Evolutionary conservation across 441 rosid genomes (phyloP), one percentile per base, ranked within the genome.

Genomic region (Eutrema salsugineum): DNA sequence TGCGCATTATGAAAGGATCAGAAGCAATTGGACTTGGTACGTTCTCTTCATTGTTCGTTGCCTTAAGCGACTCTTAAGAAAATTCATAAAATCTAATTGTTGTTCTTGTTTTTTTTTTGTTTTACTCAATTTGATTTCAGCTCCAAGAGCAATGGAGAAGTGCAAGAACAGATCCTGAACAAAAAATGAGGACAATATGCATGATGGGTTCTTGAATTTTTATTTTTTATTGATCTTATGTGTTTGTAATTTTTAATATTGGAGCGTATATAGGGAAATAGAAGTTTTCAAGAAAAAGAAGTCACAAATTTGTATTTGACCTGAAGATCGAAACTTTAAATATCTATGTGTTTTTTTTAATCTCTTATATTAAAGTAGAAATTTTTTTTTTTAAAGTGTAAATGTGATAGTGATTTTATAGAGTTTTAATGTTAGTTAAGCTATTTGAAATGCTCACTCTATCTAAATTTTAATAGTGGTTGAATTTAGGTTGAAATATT

Each of bases 131-230:
- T 63, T 70, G 50, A 17, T 54, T 79, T 68, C 87, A 92, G 98
- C 97, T 35, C 93, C 98, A 76, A 88, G 93, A 81, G 98, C 93
- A 17, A 86, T 90, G 98, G 89, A 90, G 88, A 92, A 92, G 76
- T 86, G 91, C 91, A 90, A 90, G 85, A 90, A 82, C 87, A 84
- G 90, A 82, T 66, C 73, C 82, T 90, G 80, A 88, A 81, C 14
- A 55, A 30, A 12, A 36, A 38, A 14, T 2, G 46, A 53, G 36
- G 46, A 71, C 46, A 11, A 40, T 53, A 20, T 68, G 44, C 22
- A 24, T 44, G 11, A 66, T 14, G 62, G 10, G 5, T 39, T 43
- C 48, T 40, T 61, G 61, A 33, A 40, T 30, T 20, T 19, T 40
- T 50, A 9, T 40, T 71, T 68, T 62, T 44, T 62, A 42, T 51